Evolutionary conservation across 352 stramenopile genomes (phyloP).

Genomic region (Globisporangium paddicum): DNA sequence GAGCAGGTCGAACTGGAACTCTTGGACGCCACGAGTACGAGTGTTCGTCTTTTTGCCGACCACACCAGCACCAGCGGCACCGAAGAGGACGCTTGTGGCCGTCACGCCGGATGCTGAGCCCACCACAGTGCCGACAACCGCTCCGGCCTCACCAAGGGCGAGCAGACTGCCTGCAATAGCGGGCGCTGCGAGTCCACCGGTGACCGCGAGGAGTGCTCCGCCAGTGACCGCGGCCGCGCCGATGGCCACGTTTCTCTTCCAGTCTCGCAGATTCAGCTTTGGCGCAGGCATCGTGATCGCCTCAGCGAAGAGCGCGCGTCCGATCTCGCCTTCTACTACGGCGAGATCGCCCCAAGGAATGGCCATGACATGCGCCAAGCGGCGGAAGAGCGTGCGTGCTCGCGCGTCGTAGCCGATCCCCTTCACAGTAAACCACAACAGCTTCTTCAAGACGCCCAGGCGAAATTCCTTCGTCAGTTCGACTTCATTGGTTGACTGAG

Average conservation of each 20-base stretch:
- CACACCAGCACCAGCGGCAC: conserved; percentile 68
- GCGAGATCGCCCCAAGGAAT: conserved; percentile 57
- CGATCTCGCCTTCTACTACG: conserved; percentile 56
- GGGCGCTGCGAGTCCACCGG: conserved; percentile 58
- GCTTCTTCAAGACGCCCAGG: conserved; percentile 50
- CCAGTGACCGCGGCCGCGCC: conserved; percentile 59
- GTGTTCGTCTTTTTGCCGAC: conserved; percentile 79
- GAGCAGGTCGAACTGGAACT: conserved; percentile 79
- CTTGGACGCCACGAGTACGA: conserved; percentile 65
- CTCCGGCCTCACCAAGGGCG: conserved; percentile 52
- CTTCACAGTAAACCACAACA: conserved; percentile 83
- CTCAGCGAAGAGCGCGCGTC: conserved; percentile 58
- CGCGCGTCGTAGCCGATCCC: conserved; percentile 73
- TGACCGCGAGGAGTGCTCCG: conserved; percentile 66
- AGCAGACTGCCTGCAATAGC: conserved; percentile 63
- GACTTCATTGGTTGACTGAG: background rate
- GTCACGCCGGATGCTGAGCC: conserved; percentile 56
- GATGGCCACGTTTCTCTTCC: conserved; percentile 76
- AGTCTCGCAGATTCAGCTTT: conserved; percentile 65
- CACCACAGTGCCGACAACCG: conserved; percentile 54
- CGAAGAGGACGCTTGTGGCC: conserved; percentile 74
- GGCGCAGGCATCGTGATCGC: conserved; percentile 53
- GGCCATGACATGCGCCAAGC: conserved; percentile 36
- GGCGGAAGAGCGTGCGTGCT: conserved; percentile 45
- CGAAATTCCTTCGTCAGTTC: conserved; percentile 32